A percentile compares a stretch with the other conserved stretches of the same genome.
phyloP scores from a whole-genome alignment of 768 basidiomycete species.

The Boletus sp. region DNA sequence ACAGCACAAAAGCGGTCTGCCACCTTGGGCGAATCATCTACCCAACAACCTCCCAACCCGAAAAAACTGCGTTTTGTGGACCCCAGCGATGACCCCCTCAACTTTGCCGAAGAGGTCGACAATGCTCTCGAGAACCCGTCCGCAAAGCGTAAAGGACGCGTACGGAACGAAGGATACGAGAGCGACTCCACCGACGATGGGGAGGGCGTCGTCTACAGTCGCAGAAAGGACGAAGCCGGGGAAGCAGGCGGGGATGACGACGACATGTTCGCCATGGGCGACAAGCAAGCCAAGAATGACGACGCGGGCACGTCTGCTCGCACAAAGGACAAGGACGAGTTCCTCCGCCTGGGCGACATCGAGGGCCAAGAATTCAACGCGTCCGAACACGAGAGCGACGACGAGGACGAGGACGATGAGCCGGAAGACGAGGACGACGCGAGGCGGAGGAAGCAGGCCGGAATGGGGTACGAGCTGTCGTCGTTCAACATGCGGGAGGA shows the following conservation, averaged over 20 bases:
- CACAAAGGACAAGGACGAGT: constrained; percentile 68
- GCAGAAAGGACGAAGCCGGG: constrained; percentile 53
- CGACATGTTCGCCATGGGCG: constrained; percentile 77
- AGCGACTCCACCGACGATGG: constrained; percentile 94
- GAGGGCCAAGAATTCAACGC: constrained; percentile 89
- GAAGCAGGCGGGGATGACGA: constrained; percentile 65
- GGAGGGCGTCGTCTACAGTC: constrained; percentile 87
- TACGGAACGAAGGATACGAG: constrained; percentile 87
- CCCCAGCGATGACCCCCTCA: constrained; percentile 68
- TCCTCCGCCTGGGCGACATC: constrained; percentile 87
- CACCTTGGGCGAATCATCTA: constrained; percentile 33
- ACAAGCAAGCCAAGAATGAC: constrained; percentile 52
- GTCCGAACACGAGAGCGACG: constrained; percentile 35
- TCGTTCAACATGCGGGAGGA: constrained; percentile 99
- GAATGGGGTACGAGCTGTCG: constrained; percentile 92
- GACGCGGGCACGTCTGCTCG: constrained; percentile 44
- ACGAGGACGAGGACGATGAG: constrained; percentile 42
- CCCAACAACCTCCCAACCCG: constrained; percentile 28
- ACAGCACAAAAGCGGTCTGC: constrained; percentile 45
- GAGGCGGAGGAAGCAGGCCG: constrained; percentile 70
- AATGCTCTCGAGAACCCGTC: constrained; percentile 66
- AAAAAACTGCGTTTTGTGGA: constrained; percentile 83
- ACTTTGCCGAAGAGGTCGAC: constrained; percentile 80
- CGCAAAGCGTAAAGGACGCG: constrained; percentile 62
- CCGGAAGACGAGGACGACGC: constrained; percentile 74